Evolutionary conservation across 192 early-diverging fungal species (phyloP).

Genomic region (Entomortierella parvispora): DNA sequence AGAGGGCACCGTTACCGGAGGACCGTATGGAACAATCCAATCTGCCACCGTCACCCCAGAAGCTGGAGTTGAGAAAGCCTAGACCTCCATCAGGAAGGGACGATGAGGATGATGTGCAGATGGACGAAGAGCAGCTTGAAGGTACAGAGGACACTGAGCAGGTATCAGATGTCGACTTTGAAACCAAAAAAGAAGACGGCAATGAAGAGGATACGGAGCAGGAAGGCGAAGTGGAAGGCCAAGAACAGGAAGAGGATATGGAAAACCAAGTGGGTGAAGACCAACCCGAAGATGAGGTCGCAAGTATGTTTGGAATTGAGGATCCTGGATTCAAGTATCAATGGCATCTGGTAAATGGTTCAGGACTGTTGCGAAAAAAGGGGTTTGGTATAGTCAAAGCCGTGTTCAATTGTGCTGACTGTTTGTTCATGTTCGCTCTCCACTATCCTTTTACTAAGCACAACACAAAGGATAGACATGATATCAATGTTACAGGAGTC

Average conservation of each 20-base stretch:
- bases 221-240: not conserved
- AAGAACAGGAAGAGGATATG: not conserved
- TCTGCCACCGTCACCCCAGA: not conserved
- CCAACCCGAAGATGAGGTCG: constrained; percentile 18
- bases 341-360: constrained; percentile 79
- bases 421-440: not conserved
- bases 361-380: not conserved
- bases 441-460: constrained; percentile 2
- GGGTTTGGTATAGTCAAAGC: not conserved
- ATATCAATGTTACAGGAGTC: constrained; percentile 93
- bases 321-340: constrained; percentile 83
- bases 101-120: not conserved
- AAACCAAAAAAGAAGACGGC: not conserved
- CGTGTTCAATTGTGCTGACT: not conserved
- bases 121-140: constrained; percentile 6
- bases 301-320: constrained; percentile 55
- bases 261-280: constrained; percentile 24
- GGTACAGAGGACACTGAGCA: not conserved
- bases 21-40: not conserved
- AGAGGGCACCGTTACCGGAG: constrained; percentile 29
- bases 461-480: constrained; percentile 66
- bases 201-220: not conserved
- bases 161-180: not conserved
- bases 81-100: not conserved
- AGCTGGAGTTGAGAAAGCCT: not conserved